These are phyloP conservation scores for Fusarium caatingaense DNA, from an alignment of 2,329 filamentous ascomycete genomes.

Conservation along the genomic window DNA sequence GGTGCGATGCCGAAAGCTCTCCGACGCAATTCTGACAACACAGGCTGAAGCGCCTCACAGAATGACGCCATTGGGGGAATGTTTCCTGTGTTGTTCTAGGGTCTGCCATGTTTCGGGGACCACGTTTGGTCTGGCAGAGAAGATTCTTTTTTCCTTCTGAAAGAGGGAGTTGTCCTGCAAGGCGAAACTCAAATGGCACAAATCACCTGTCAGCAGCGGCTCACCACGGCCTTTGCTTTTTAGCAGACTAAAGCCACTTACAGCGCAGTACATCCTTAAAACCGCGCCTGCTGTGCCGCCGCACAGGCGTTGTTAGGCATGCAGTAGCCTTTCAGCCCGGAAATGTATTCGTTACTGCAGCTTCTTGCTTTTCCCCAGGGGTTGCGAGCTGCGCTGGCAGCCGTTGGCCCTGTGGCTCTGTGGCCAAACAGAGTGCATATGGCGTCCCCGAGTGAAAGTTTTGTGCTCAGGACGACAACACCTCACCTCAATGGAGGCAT, in stretches of 20 bases:
- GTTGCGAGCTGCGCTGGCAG: slow-evolving; percentile 7
- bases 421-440: neutral
- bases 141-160: slow-evolving; percentile 37
- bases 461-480: neutral
- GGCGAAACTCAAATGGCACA: slow-evolving; percentile 30
- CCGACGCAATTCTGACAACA: neutral
- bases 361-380: slow-evolving; percentile 21
- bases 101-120: slow-evolving; percentile 14
- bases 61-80: slow-evolving; percentile 28
- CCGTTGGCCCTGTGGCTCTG: neutral
- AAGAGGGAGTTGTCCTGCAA: slow-evolving; percentile 29
- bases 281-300: slow-evolving; percentile 18
- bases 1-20: neutral
- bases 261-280: slow-evolving; percentile 1
- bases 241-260: slow-evolving; percentile 12
- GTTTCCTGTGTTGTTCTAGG: slow-evolving; percentile 2
- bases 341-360: slow-evolving; percentile 3
- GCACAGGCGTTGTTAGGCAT: slow-evolving; percentile 10
- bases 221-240: slow-evolving; percentile 7
- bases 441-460: slow-evolving; percentile 1
- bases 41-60: slow-evolving; percentile 6
- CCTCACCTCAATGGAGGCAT: neutral
- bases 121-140: slow-evolving; percentile 16
- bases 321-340: slow-evolving; percentile 10
- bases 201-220: slow-evolving; percentile 24